Evolutionary conservation across 495 filamentous ascomycete species (phyloP).

Genomic region (Xylaria acuta): DNA sequence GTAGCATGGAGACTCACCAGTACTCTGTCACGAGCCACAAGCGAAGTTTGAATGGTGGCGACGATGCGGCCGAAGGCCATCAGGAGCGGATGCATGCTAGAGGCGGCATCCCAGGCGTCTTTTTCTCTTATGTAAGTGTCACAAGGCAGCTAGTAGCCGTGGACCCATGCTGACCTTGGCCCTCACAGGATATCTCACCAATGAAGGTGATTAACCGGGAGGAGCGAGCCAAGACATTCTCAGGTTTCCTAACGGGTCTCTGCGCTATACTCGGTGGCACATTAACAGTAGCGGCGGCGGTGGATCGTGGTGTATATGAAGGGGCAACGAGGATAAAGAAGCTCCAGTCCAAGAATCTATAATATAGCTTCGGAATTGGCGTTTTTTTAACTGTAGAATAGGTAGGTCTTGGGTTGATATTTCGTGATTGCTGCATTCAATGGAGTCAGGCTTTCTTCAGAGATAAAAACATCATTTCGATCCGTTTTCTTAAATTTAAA

Average conservation of each 20-base stretch:
- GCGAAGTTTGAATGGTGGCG: conserved; percentile 80
- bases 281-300: conserved; percentile 89
- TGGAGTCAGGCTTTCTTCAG: conserved; percentile 24
- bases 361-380: conserved; percentile 9
- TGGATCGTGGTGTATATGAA: conserved; percentile 92
- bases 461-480: conserved; percentile 5
- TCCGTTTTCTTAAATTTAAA: background rate
- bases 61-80: conserved; percentile 83
- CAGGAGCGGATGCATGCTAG: conserved; percentile 85
- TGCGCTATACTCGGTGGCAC: conserved; percentile 96
- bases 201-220: conserved; percentile 99
- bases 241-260: conserved; percentile 88
- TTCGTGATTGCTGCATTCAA: conserved; percentile 21
- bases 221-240: conserved; percentile 82
- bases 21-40: conserved; percentile 97
- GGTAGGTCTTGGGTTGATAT: conserved; percentile 9
- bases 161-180: conserved; percentile 11
- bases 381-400: conserved; percentile 23
- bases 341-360: conserved; percentile 68
- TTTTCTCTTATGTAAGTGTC: conserved; percentile 87
- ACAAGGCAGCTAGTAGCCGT: background rate
- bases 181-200: conserved; percentile 87
- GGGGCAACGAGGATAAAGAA: conserved; percentile 85
- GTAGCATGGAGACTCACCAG: conserved; percentile 95
- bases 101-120: conserved; percentile 94